A percentile compares a stretch with the other conserved stretches of the same genome.
Evolutionary conservation across 2,329 filamentous ascomycete genomes (phyloP).

Genomic region (Neonectria magnoliae): DNA sequence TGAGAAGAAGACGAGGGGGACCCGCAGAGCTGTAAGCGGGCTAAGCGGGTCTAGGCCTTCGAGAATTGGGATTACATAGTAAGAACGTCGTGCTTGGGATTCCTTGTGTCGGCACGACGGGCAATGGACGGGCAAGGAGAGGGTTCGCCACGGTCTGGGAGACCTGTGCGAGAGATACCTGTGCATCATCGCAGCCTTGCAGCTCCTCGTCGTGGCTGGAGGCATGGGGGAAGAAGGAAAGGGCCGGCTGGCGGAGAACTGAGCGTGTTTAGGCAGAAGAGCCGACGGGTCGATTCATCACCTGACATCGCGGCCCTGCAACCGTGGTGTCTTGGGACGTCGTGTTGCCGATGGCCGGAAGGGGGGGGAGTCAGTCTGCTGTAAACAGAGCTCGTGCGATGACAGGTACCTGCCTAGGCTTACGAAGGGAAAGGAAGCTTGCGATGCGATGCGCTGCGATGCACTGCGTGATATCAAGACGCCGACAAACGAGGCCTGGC

Average conservation of each 20-base stretch:
- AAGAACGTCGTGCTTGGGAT: too few species aligned
- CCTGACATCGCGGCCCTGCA: conserved; percentile 21
- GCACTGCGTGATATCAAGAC: conserved; percentile 13
- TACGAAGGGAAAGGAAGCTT: not conserved
- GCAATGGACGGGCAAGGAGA: conserved; percentile 1
- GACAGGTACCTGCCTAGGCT: not conserved
- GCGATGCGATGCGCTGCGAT: conserved; percentile 1
- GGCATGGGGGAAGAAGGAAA: not conserved
- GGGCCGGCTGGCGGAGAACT: not conserved
- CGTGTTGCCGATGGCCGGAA: not conserved
- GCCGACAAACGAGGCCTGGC: conserved; percentile 11
- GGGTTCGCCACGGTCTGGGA: conserved; percentile 31
- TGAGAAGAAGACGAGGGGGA: conserved; percentile 14
- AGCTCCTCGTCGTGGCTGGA: not conserved
- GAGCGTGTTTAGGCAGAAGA: not conserved
- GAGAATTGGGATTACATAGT: conserved; percentile 14
- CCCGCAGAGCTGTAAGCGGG: conserved; percentile 17
- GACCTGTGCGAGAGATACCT: conserved; percentile 24
- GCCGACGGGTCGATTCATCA: conserved; percentile 16
- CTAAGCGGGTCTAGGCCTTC: conserved; percentile 35
- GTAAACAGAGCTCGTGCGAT: conserved; percentile 4
- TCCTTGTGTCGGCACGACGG: too few species aligned
- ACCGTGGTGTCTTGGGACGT: conserved; percentile 2
- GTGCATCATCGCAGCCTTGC: conserved; percentile 24
- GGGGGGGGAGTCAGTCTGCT: not conserved